Percentiles rank a stretch among this genome's conserved stretches.
These are phyloP conservation scores for Pinus tabuliformis DNA, from an alignment of 75 land plant species.

Conservation along the genomic window DNA sequence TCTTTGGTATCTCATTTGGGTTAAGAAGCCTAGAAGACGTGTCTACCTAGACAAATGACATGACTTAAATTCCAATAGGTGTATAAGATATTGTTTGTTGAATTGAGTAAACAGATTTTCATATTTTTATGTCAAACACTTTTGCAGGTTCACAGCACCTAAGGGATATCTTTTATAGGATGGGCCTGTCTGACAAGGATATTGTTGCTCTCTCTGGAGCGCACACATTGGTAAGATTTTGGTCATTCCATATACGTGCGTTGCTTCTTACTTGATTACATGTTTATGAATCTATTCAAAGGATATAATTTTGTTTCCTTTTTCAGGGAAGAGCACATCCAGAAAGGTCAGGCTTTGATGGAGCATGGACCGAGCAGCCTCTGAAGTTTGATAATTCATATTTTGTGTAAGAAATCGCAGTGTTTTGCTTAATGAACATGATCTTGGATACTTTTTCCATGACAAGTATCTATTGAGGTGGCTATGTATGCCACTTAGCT, in stretches of 20 bases:
- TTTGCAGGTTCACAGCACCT: conserved; percentile 66
- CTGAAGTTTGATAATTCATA: conserved; percentile 96
- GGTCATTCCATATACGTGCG: neutral
- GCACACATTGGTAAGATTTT: conserved; percentile 76
- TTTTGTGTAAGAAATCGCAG: conserved; percentile 60
- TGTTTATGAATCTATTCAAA: neutral
- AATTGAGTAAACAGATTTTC: neutral
- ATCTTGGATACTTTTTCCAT: neutral
- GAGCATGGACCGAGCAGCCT: conserved; percentile 90
- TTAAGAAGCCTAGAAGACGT: neutral
- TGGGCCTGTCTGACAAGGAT: conserved; percentile 97
- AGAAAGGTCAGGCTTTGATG: conserved; percentile 97
- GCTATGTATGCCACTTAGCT: neutral
- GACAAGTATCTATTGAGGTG: neutral
- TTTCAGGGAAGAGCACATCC: conserved; percentile 90
- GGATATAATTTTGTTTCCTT: neutral
- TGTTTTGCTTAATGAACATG: conserved; percentile 7
- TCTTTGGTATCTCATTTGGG: neutral
- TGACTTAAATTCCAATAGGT: too few relatives aligned
- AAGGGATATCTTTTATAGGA: conserved; percentile 77
- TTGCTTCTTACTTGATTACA: neutral
- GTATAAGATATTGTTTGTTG: neutral
- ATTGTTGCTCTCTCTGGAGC: conserved; percentile 98
- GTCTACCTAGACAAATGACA: too few relatives aligned
- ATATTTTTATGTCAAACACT: neutral